phyloP scores from a whole-genome alignment of 2,329 filamentous ascomycete genomes.

The Myriosclerotinia scirpicola region DNA sequence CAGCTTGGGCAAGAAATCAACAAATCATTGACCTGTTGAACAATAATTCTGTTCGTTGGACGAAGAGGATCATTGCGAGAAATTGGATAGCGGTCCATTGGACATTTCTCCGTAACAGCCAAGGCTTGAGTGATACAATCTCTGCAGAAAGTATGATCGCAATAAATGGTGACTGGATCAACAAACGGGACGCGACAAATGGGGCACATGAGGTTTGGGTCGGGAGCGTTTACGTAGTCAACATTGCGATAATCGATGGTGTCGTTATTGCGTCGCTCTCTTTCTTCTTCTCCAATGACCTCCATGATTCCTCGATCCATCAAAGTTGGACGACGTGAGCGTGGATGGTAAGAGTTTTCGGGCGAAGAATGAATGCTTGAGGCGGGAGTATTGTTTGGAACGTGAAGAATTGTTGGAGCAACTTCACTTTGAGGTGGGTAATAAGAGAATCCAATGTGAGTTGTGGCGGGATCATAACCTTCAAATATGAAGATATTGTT shows the following conservation, averaged over 20 bases:
- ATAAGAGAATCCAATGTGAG: constrained; percentile 19
- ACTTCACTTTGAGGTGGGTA: constrained; percentile 7
- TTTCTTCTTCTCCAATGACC: constrained; percentile 20
- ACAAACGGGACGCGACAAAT: constrained; percentile 61
- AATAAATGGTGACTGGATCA: constrained; percentile 59
- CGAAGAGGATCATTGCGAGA: constrained; percentile 40
- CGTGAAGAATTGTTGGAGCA: background rate
- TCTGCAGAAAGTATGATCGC: constrained; percentile 65
- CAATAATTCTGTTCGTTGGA: constrained; percentile 48
- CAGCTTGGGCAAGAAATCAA: constrained; percentile 62
- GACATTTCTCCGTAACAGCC: constrained; percentile 50
- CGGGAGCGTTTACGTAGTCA: constrained; percentile 41
- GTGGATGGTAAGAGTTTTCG: constrained; percentile 9
- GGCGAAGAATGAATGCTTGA: constrained; percentile 18
- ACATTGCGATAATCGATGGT: constrained; percentile 41
- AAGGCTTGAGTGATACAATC: constrained; percentile 52
- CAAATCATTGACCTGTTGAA: constrained; percentile 61
- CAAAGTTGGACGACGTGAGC: constrained; percentile 13
- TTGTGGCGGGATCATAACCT: constrained; percentile 19
- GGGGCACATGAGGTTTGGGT: constrained; percentile 45
- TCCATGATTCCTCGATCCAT: constrained; percentile 16
- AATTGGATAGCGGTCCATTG: constrained; percentile 56
- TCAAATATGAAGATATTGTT: constrained; percentile 15
- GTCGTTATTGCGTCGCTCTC: constrained; percentile 5
- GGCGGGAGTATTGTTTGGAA: constrained; percentile 18